phyloP scores from a whole-genome alignment of 352 stramenopile species.

The Aphanomyces euteiches region DNA sequence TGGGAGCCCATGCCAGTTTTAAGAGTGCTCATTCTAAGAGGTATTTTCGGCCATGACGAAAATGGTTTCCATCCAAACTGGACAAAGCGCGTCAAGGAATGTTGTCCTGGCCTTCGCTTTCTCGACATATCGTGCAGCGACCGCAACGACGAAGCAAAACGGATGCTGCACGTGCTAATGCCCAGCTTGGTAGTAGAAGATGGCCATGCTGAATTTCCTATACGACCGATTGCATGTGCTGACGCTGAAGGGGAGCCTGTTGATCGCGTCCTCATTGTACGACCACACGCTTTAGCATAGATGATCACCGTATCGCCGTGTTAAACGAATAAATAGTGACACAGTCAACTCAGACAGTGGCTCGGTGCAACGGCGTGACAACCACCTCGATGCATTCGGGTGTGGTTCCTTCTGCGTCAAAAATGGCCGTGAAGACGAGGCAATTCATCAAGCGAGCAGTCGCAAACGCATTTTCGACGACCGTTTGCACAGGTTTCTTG shows the following conservation, averaged over 20 bases:
- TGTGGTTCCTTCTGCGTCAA: background rate
- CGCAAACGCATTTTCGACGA: conserved; percentile 8
- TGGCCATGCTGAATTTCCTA: conserved; percentile 14
- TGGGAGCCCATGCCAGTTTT: conserved; percentile 17
- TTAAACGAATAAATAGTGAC: background rate
- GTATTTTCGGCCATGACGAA: background rate
- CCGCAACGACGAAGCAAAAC: background rate
- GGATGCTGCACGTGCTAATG: conserved; percentile 10
- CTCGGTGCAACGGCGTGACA: background rate
- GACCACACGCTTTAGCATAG: background rate
- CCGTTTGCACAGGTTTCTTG: background rate
- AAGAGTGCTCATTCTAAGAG: conserved; percentile 4
- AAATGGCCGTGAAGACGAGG: conserved; percentile 11
- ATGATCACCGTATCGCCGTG: background rate
- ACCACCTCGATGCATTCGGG: conserved; percentile 9
- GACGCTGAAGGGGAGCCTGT: background rate
- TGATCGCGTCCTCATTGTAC: background rate
- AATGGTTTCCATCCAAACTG: background rate
- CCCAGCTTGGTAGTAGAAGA: conserved; percentile 14
- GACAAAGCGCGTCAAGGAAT: background rate
- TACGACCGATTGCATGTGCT: background rate
- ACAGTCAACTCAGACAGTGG: background rate
- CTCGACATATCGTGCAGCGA: conserved; percentile 29
- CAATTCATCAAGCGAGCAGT: background rate
- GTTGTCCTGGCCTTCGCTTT: conserved; percentile 1